Evolutionary conservation across 208 protist genomes (phyloP).

Genomic region (Trypanosoma scelopori): DNA sequence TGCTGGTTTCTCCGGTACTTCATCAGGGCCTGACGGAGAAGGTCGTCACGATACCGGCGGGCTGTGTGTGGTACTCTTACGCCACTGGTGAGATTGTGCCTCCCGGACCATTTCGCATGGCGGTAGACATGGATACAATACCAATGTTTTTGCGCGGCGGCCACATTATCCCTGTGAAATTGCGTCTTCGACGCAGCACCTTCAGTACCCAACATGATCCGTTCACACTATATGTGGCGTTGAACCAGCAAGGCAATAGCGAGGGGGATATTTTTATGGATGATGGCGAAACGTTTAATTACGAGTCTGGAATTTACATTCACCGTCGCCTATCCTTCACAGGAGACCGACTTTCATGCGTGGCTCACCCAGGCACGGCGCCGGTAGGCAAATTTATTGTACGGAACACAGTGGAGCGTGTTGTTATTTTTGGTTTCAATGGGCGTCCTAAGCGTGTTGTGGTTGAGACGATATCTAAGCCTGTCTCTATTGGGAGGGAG

Average conservation of each 20-base stretch:
- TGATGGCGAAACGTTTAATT: constrained; percentile 72
- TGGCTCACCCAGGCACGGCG: constrained; percentile 6
- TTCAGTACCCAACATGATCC: constrained; percentile 85
- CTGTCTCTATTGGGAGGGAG: constrained; percentile 21
- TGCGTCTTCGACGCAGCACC: constrained; percentile 88
- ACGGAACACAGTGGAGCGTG: constrained; percentile 58
- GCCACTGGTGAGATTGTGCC: constrained; percentile 40
- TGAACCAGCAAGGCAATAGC: constrained; percentile 67
- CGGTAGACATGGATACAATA: constrained; percentile 84
- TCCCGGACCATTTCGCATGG: constrained; percentile 27
- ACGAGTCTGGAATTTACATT: constrained; percentile 50
- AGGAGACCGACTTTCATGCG: constrained; percentile 34
- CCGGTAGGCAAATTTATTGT: background rate
- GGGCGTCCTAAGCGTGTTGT: constrained; percentile 35
- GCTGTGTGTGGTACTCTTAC: constrained; percentile 76
- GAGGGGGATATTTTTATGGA: constrained; percentile 77
- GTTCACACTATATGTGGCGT: constrained; percentile 92
- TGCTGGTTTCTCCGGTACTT: constrained; percentile 92
- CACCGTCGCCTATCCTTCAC: constrained; percentile 59
- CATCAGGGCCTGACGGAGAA: constrained; percentile 39
- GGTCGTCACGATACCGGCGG: constrained; percentile 78
- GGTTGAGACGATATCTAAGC: constrained; percentile 7
- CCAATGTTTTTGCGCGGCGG: constrained; percentile 94
- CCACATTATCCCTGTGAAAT: constrained; percentile 89
- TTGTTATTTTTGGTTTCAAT: constrained; percentile 64